phyloP scores from a whole-genome alignment of 805 yeast species.

The Dipodascopsis uninucleata region DNA sequence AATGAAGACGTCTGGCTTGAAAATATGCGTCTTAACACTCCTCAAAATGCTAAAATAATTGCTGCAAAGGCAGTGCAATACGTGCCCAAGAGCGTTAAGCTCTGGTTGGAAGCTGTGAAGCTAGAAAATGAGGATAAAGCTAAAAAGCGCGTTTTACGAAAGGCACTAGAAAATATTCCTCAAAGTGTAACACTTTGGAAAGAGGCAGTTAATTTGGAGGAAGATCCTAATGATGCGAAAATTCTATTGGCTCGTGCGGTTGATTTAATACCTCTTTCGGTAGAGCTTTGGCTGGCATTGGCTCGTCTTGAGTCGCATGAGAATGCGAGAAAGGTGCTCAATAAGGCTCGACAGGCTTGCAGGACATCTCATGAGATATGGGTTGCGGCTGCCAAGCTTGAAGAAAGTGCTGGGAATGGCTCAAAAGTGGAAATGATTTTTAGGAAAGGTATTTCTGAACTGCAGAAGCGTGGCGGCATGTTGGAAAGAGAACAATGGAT shows the following conservation, averaged over 20 bases:
- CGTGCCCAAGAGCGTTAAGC: slow-evolving; percentile 51
- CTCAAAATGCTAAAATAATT: slow-evolving; percentile 52
- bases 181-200: slow-evolving; percentile 63
- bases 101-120: slow-evolving; percentile 73
- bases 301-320: slow-evolving; percentile 44
- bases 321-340: slow-evolving; percentile 54
- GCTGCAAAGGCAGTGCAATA: slow-evolving; percentile 62
- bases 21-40: slow-evolving; percentile 57
- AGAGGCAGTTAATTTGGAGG: slow-evolving; percentile 57
- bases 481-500: slow-evolving; percentile 51
- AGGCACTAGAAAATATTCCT: slow-evolving; percentile 68
- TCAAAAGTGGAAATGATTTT: slow-evolving; percentile 47
- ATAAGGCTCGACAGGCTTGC: slow-evolving; percentile 56
- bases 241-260: slow-evolving; percentile 62
- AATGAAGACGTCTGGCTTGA: slow-evolving; percentile 82
- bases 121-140: slow-evolving; percentile 57
- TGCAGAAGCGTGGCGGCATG: slow-evolving; percentile 38
- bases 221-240: slow-evolving; percentile 45
- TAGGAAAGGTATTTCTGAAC: slow-evolving; percentile 47
- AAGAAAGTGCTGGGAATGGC: slow-evolving; percentile 49
- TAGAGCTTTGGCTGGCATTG: slow-evolving; percentile 62
- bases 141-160: slow-evolving; percentile 58
- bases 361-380: slow-evolving; percentile 54
- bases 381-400: slow-evolving; percentile 66
- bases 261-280: slow-evolving; percentile 60